Base-by-base conservation (phyloP, 2,329 filamentous ascomycete genomes). In the Scytalidium lignicola region DNA sequence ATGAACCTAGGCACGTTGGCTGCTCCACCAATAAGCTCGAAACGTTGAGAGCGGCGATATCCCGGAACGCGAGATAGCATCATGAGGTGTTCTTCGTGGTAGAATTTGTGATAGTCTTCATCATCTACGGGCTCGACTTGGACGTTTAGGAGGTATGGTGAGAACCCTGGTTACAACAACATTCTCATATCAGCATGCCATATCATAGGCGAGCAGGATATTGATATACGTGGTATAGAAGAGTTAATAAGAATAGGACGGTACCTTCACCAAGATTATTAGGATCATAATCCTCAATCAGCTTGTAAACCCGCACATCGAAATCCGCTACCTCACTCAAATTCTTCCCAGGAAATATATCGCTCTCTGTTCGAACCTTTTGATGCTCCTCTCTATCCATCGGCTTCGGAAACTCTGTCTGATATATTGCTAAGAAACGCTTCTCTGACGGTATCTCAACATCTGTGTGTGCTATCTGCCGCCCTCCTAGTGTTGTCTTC, bases 41-140 rank as follows among this genome's bases (percentile, higher is more conserved):
- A 55, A n/a, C 53, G 28, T 9, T 48, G 45, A n/a, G 51, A 51
- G 6, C 53, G 45, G 10, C 50, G 23, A 44, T 55, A 53, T 6
- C 53, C 53, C 28, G 45, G 6, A 43, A 48, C 51, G 17, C 46
- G 21, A 10, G 53, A 22, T 9, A 55, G 19, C 4, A 32, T 46
- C 4, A 32, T 3, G 41, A 45, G 47, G 18, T 55, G 53, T 19
- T 55, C 53, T 13, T 55, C 46, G 23, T 50, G 48, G 18, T 55
- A 53, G 51, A 48, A 53, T 13, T 44, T 48, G 39, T 51, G 29
- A 32, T 51, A 53, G 39, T 55, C 51, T 3, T 41, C 43, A 18
- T 55, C 51, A 5, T 48, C 51, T 32, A 46, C 53, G 32, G 26
- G 39, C 2, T 43, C 51, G n/a, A 51, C 48, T 2, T 45, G 47